A percentile compares a stretch with the other conserved stretches of the same genome.
Conservation (phyloP, 1,284 basidiomycete genomes). For the Cutaneotrichosporon sp. region DNA sequence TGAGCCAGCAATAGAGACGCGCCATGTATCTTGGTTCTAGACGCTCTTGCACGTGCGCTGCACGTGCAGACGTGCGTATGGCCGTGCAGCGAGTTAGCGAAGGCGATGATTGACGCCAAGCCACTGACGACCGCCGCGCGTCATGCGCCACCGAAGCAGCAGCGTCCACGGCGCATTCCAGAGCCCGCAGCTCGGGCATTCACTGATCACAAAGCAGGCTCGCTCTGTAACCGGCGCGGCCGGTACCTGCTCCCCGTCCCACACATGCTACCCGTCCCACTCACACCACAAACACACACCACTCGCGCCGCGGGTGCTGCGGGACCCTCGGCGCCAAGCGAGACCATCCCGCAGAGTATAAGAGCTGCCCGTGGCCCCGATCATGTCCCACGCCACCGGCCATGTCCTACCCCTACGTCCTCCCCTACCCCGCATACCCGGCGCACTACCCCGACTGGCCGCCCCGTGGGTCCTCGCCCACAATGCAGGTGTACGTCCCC, state of each 20-base stretch:
- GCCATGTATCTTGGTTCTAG: background rate
- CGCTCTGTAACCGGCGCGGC: background rate
- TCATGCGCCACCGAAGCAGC: background rate
- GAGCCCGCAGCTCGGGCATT: background rate
- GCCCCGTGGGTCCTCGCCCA: background rate
- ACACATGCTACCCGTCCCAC: background rate
- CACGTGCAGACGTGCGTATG: background rate
- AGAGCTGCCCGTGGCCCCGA: background rate
- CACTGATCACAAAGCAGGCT: background rate
- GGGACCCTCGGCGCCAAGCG: no score
- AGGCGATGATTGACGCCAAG: background rate
- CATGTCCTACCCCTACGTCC: background rate
- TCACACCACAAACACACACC: no score
- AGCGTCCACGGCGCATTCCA: background rate
- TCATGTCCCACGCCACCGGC: background rate
- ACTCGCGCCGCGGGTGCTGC: no score
- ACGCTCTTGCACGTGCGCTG: background rate
- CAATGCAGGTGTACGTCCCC: constrained; percentile 1
- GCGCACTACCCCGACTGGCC: background rate
- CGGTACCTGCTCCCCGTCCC: background rate
- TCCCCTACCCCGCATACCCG: background rate
- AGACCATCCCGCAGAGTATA: background rate
- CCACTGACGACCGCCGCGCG: background rate
- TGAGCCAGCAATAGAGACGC: background rate
- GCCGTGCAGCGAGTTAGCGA: background rate